Conservation (phyloP, 2,329 filamentous ascomycete species). For the Talaromyces sp. region DNA sequence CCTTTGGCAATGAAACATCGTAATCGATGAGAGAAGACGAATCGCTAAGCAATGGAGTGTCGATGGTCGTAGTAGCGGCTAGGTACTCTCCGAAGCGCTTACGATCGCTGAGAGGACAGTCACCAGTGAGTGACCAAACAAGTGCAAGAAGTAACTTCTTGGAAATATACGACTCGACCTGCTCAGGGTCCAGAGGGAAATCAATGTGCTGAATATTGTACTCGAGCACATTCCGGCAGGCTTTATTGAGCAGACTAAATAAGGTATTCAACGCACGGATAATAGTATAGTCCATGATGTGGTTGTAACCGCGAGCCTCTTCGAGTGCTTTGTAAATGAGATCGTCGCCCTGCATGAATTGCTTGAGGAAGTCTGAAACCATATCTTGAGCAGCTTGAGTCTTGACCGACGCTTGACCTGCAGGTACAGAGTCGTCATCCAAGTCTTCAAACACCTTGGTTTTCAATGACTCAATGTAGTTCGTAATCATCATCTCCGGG, state of each 20-base stretch:
- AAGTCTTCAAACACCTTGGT: constrained; percentile 88
- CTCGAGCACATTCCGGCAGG: constrained; percentile 85
- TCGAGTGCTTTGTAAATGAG: constrained; percentile 76
- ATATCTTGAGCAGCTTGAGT: constrained; percentile 74
- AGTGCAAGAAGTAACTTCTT: constrained; percentile 92
- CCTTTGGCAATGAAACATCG: constrained; percentile 80
- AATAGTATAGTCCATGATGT: constrained; percentile 98
- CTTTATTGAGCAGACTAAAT: constrained; percentile 93
- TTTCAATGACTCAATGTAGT: constrained; percentile 82
- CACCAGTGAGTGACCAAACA: constrained; percentile 93
- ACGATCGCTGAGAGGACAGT: constrained; percentile 83
- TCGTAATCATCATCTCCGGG: constrained; percentile 82
- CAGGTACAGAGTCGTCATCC: constrained; percentile 81
- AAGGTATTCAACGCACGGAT: constrained; percentile 87
- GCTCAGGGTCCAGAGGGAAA: constrained; percentile 85
- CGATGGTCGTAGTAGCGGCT: constrained; percentile 76
- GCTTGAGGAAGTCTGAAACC: constrained; percentile 73
- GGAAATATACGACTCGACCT: constrained; percentile 81
- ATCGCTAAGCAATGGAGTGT: constrained; percentile 74
- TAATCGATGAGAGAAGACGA: constrained; percentile 90
- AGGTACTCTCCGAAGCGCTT: constrained; percentile 86
- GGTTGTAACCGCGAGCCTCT: constrained; percentile 72
- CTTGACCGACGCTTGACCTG: constrained; percentile 72
- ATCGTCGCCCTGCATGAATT: constrained; percentile 71
- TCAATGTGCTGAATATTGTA: constrained; percentile 94